Conservation (phyloP, 352 stramenopile genomes). For the Pythium chondricola region DNA sequence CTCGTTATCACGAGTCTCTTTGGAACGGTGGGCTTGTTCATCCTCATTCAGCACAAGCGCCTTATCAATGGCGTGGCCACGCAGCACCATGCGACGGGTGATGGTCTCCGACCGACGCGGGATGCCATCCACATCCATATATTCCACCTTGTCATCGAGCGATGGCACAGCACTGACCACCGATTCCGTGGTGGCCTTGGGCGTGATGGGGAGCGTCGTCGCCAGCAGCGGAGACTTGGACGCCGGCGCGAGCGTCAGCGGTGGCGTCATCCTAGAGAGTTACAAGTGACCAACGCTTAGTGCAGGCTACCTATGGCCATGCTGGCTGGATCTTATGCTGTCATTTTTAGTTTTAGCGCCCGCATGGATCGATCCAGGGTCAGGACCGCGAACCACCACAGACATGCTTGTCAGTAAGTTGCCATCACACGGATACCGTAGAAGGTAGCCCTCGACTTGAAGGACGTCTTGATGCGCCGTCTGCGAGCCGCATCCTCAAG, state of each 20-base stretch:
- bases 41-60: slow-evolving; percentile 13
- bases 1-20: slow-evolving; percentile 1
- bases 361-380: no score
- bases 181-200: not conserved
- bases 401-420: no score
- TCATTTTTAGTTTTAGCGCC: no score
- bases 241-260: slow-evolving; percentile 1
- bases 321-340: not conserved
- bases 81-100: slow-evolving; percentile 28
- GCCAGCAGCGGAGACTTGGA: not conserved
- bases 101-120: slow-evolving; percentile 23
- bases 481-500: no score
- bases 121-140: slow-evolving; percentile 26
- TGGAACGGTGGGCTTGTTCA: slow-evolving; percentile 26
- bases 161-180: slow-evolving; percentile 1
- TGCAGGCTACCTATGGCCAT: no score
- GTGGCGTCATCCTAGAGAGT: no score
- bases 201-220: not conserved
- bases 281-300: no score
- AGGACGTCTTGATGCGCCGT: no score
- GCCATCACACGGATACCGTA: no score
- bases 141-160: slow-evolving; percentile 19
- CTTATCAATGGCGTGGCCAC: slow-evolving; percentile 30
- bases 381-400: no score
- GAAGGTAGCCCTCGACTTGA: no score